Percentiles rank a stretch among this genome's conserved stretches.
phyloP scores from a whole-genome alignment of 2,329 filamentous ascomycete species.

The Aureobasidium vineae region DNA sequence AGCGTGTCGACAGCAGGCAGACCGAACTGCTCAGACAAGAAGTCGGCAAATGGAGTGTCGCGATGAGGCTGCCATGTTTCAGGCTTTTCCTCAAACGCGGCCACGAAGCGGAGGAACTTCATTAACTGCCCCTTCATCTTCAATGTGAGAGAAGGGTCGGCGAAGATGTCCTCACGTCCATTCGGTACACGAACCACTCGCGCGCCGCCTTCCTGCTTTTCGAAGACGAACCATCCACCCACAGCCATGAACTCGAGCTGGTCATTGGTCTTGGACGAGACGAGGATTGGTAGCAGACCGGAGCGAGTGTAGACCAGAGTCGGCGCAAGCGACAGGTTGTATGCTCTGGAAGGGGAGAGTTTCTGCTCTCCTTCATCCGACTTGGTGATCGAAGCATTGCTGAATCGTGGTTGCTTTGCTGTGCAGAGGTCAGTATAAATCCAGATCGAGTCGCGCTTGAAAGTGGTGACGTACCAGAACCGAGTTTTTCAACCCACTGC shows the following conservation, averaged over 20 bases:
- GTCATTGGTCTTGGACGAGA: conserved; percentile 83
- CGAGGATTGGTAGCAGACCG: conserved; percentile 70
- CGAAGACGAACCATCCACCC: conserved; percentile 84
- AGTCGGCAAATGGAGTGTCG: conserved; percentile 55
- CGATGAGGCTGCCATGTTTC: conserved; percentile 61
- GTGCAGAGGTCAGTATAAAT: conserved; percentile 18
- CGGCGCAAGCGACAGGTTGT: conserved; percentile 79
- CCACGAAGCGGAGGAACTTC: conserved; percentile 89
- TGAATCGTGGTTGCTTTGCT: conserved; percentile 31
- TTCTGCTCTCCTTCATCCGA: conserved; percentile 38
- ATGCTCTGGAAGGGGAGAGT: conserved; percentile 65
- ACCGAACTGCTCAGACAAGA: conserved; percentile 56
- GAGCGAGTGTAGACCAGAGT: conserved; percentile 85
- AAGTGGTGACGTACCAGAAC: conserved; percentile 21
- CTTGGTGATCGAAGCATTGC: conserved; percentile 39
- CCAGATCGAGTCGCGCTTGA: neutral
- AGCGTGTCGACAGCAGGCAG: conserved; percentile 66
- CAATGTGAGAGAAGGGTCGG: conserved; percentile 69
- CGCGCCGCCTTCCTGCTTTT: conserved; percentile 29
- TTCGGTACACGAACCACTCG: conserved; percentile 72
- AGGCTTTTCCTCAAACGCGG: conserved; percentile 63
- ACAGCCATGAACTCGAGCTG: conserved; percentile 94
- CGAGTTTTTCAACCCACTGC: conserved; percentile 61
- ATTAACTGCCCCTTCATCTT: conserved; percentile 83
- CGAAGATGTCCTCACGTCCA: conserved; percentile 88